Base-by-base conservation (phyloP, 192 early-diverging fungal species). In the Coemansia sp. region DNA sequence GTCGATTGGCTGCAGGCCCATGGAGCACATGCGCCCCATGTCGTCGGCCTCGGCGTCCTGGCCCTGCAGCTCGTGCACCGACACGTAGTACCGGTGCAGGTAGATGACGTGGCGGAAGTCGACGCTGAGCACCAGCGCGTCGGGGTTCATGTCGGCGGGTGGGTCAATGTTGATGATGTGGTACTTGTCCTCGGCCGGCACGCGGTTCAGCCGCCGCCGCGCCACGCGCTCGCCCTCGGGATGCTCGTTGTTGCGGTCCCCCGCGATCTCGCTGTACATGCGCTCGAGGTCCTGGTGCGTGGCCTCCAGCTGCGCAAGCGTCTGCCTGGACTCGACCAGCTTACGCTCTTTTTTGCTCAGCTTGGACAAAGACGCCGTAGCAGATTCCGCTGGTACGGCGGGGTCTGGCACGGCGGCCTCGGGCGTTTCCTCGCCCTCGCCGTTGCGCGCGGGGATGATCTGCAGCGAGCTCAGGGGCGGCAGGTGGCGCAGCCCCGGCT, bases 131-230 rank as follows among this genome's bases (percentile, higher is more conserved):
- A 76, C 55, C 31, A 65, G n/a, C 32, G 66, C 72, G 14, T 53
- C 54, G 0, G 61, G 58, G 5, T 30, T 34, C 9, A 56, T 15
- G 21, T 65, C 66, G 17, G 62, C 60, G 1, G 65, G 62, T 54
- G 66, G 30, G 21, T 76, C 66, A 5, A 76, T 68, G 62, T 65
- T 76, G 25, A 76, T 59, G 6, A 76, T 46, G 9, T 76, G 72
- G 66, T 76, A 76, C 9, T 66, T 56, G 15, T 65, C 31, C 27
- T 76, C 66, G 8, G 60, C 56, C 39, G 72, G 47, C 19, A 60
- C 53, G 8, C 34, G 39, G 58, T 69, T 68, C 37, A 27, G 31
- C 36, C 51, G 38, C 19, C 56, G 56, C 18, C 64, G n/a, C 17
- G 50, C 42, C 30, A 55, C 35, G 38, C 70, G 63, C 33, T 50